Base-by-base conservation (phyloP, 306 rosid species). In the Prunus davidiana region DNA sequence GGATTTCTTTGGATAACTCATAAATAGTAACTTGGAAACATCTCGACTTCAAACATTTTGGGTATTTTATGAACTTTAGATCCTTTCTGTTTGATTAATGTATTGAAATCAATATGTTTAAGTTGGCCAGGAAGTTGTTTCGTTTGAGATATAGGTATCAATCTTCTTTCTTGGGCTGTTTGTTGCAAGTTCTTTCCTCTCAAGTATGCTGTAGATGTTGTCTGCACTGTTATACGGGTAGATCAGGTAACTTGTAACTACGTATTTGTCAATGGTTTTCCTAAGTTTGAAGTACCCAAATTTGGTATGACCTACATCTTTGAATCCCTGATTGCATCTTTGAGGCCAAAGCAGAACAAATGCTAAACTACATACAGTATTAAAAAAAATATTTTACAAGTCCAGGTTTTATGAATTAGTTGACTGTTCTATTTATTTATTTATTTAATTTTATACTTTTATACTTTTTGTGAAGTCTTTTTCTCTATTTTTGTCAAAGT, bases 151-250 rank as follows among this genome's bases (percentile, higher is more conserved):
- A 52, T 46, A 16, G 55, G 41, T 38, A 62, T 75, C 67, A 77
- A 73, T 68, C 47, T 25, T 82, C 51, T 51, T 24, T 60, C 65
- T 56, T 69, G 38, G 25, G 12, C 18, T 55, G 30, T 72, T 52
- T 62, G 30, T 47, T 58, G 6, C 78, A 93, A 97, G 86, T 74
- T 88, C 20, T 93, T 89, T 67, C 91, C 96, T 84, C 97, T 91
- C 9, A 90, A 90, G 84, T 90, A 90, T 84, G 96, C 98, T 64
- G 87, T 91, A 6, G 98, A 91, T 86, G 98, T 97, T 82, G 93
- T 82, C 25, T 93, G 93, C 85, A 93, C 98, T 66, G 93, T 93
- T 24, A 0, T 24, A 24, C 25, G 25, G 1, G 25, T 24, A 24
- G 25, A 24, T 24, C 25, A 24, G 25, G 25, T 24, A 24, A 24